These are phyloP conservation scores for Sarcodon aspratus DNA, from an alignment of 768 basidiomycete species.

Conservation along the genomic window DNA sequence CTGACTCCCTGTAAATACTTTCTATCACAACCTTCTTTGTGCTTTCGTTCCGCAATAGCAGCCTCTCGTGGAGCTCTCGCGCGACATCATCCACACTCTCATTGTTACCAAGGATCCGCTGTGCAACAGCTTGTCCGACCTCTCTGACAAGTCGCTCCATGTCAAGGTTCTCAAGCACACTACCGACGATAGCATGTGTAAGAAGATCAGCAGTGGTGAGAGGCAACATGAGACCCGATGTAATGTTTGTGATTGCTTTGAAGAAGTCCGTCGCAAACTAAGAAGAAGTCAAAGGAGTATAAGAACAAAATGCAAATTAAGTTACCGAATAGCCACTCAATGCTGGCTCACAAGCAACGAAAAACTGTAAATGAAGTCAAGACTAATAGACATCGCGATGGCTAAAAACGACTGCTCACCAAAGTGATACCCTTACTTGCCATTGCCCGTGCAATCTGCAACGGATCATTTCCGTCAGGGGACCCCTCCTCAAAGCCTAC, in stretches of 20 bases:
- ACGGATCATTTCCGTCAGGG: conserved; percentile 87
- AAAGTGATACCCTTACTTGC: conserved; percentile 84
- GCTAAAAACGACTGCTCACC: conserved; percentile 30
- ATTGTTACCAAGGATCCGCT: conserved; percentile 84
- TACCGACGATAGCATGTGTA: conserved; percentile 92
- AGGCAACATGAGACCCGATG: conserved; percentile 93
- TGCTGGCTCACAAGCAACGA: conserved; percentile 98
- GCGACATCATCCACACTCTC: conserved; percentile 97
- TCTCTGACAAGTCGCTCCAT: conserved; percentile 96
- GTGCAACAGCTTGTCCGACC: conserved; percentile 88
- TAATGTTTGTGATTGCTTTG: conserved; percentile 84
- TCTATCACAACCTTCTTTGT: conserved; percentile 96
- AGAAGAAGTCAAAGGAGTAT: conserved; percentile 6
- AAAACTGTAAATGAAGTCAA: conserved; percentile 48
- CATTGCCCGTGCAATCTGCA: conserved; percentile 82
- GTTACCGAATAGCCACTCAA: conserved; percentile 84
- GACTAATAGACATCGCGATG: conserved; percentile 6
- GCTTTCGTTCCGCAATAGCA: conserved; percentile 86
- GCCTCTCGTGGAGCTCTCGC: conserved; percentile 82
- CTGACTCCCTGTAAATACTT: conserved; percentile 89
- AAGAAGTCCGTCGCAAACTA: conserved; percentile 92
- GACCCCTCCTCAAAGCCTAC: conserved; percentile 89
- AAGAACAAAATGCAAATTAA: conserved; percentile 1
- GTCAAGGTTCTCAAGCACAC: conserved; percentile 94
- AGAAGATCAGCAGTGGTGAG: conserved; percentile 91